Base-by-base conservation (phyloP, 495 filamentous ascomycete genomes). In the Podospora anserina region DNA sequence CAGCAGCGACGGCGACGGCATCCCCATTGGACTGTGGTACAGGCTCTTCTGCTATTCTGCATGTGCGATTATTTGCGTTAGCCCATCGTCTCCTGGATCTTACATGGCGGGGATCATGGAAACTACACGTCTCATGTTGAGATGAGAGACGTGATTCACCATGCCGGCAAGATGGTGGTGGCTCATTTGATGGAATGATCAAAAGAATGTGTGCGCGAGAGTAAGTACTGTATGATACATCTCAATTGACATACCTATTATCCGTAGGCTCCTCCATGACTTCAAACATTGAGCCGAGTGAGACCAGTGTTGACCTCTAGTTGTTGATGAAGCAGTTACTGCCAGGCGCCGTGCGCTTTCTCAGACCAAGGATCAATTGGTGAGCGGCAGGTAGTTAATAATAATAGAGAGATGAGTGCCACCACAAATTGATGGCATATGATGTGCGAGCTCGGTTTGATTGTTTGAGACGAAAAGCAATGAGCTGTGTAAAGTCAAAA, bases 401-500 rank as follows among this genome's bases (percentile, higher is more conserved):
- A 49, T 6, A 13, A 3, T 49, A 11, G 39, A 49, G 13, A 11
- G 13, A 49, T 49, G 39, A 49, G 39, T 49, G 15, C 7, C 39
- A 49, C 39, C 0, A 49, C 2, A 4, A 13, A 49, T 13, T 13
- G 39, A 49, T 49, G 39, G 39, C 39, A 49, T 16, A 49, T 49
- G 13, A 16, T 5, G 9, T 16, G 39, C 13, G 39, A 13, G 7
- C 9, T 49, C 39, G 15, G 15, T 2, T 11, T 49, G 39, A 16
- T 13, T 11, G 9, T 49, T 49, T 18, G 39, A 16, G 15, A 11
- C 3, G 39, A 49, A 49, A 16, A 49, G 39, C 39, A 49, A 11
- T 65, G 63, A 65, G 63, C 63, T 65, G 28, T 39, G 66, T 58
- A 30, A 34, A 30, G 34, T 60, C 61, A 64, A 68, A 64, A 58